A percentile compares a stretch with the other conserved stretches of the same genome.
Conservation (phyloP, 768 basidiomycete species). For the Crassisporium funariophilum region DNA sequence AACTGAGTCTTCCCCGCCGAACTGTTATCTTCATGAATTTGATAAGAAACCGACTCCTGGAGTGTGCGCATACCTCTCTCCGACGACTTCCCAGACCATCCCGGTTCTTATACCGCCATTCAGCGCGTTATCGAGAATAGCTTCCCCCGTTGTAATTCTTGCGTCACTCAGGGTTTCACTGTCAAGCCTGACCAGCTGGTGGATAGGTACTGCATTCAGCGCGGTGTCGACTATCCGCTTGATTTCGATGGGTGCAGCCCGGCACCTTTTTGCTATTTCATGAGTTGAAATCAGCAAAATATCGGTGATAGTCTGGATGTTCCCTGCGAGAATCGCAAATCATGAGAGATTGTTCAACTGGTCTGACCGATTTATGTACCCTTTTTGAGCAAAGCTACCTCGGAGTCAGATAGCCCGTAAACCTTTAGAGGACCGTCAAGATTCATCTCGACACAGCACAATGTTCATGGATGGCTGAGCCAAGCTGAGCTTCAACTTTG, state of each 20-base stretch:
- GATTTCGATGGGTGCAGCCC: conserved; percentile 49
- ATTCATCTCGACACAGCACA: conserved; percentile 1
- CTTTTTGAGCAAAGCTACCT: conserved; percentile 31
- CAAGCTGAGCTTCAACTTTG: not conserved
- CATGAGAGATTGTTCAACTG: not conserved
- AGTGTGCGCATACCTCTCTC: conserved; percentile 70
- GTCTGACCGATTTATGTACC: conserved; percentile 21
- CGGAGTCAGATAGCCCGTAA: conserved; percentile 11
- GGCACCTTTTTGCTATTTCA: conserved; percentile 61
- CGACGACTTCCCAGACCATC: conserved; percentile 85
- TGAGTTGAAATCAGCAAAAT: conserved; percentile 49
- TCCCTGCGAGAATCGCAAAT: conserved; percentile 31
- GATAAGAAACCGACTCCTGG: conserved; percentile 3
- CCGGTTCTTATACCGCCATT: conserved; percentile 82
- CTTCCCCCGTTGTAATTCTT: conserved; percentile 75
- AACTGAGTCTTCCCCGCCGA: conserved; percentile 95
- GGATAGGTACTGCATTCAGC: conserved; percentile 42
- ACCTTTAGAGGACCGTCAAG: conserved; percentile 5
- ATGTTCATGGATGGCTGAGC: not conserved
- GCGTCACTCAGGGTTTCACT: conserved; percentile 39
- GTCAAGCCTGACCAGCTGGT: conserved; percentile 42
- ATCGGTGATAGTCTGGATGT: conserved; percentile 48
- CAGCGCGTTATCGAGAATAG: conserved; percentile 62
- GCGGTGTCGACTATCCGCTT: conserved; percentile 52
- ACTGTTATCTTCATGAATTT: conserved; percentile 41